Base-by-base conservation (phyloP, 1,284 basidiomycete species). In the Cutaneotrichosporon sp. region DNA sequence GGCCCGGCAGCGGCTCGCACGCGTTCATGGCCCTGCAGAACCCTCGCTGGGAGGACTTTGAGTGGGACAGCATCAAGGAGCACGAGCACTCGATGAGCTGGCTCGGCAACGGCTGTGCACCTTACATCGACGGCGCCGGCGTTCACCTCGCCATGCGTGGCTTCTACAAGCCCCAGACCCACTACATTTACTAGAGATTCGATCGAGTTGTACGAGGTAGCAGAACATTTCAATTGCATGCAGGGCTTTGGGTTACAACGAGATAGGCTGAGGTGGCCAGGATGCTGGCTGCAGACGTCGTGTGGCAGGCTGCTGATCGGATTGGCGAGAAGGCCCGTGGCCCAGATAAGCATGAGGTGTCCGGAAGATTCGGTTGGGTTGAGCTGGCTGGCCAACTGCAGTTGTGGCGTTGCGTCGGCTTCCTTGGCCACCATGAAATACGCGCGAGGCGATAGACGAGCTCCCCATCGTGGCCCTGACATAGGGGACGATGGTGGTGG, bases 31-130 rank as follows among this genome's bases (percentile, higher is more conserved):
- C 71, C 29, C 56, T 70, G n/a, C 59, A 61, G 34, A 24, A 73
- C 46, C 72, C 72, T 0, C 66, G 74, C 0, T 77, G 72, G 72
- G 75, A 77, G 60, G 75, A 76, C 56, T 76, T 59, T 54, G 65
- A 71, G 3, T 55, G 50, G 50, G 62, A 65, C 47, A 46, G 52
- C 9, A 4, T 54, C 45, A 24, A 49, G 18, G 56, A 31, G 9
- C 24, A 43, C 4, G 53, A 55, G 14, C 60, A 62, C 13, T 25
- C 46, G 2, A 58, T 58, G 60, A 55, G 56, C 36, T 62, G 60
- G 60, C 52, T 62, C 3, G 60, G 60, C 4, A 62, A 62, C 27
- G 60, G 60, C 13, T 45, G 33, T 8, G 36, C 56, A 5, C 25
- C 46, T 7, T 33, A 43, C 1, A 45, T 62, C 24, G 38, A 58